Base-by-base conservation (phyloP, 306 rosid genomes). In the Begonia fuchsioides region DNA sequence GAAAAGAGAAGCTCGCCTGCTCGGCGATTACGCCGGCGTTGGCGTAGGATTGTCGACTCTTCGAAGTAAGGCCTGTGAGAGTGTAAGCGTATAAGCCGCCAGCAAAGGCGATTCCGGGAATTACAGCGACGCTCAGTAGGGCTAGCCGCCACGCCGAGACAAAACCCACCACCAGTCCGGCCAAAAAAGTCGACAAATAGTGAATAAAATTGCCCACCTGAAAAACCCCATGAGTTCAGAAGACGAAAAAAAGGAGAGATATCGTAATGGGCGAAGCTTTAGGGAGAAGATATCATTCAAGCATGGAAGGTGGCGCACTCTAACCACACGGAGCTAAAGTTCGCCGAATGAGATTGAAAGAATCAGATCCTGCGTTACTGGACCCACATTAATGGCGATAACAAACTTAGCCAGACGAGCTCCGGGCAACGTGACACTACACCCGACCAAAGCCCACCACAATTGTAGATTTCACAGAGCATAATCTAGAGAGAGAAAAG, bases 131-230 rank as follows among this genome's bases (percentile, higher is more conserved):
- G 65, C 98, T 92, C 9, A 92, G 68, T 61, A 92, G 85, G 8
- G 98, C 98, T 43, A 92, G 61, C 70, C 81, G 73, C 98, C 98
- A 92, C 54, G 98, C 98, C 41, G 95, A 85, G 43, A 92, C 87
- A 77, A 92, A 92, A 38, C 98, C 98, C 39, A 92, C 98, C 70
- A 92, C 98, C 39, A 92, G 69, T 35, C 98, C 98, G 15, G 98
- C 98, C 58, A 92, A 75, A 68, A 92, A 92, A 1, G 98, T 92
- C 38, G 98, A 92, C 13, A 92, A 87, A 76, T 92, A 92, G 52
- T 92, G 98, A 56, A 92, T 92, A 76, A 92, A 92, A 59, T 92
- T 92, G 32, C 98, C 98, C 57, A 92, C 98, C 98, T 92, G 50
- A 46, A 54, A 50, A 67, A 39, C n/a, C 45, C 52, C 39, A 41